A percentile compares a stretch with the other conserved stretches of the same genome.
phyloP scores from a whole-genome alignment of 768 basidiomycete species.

The Lyophyllum decastes region DNA sequence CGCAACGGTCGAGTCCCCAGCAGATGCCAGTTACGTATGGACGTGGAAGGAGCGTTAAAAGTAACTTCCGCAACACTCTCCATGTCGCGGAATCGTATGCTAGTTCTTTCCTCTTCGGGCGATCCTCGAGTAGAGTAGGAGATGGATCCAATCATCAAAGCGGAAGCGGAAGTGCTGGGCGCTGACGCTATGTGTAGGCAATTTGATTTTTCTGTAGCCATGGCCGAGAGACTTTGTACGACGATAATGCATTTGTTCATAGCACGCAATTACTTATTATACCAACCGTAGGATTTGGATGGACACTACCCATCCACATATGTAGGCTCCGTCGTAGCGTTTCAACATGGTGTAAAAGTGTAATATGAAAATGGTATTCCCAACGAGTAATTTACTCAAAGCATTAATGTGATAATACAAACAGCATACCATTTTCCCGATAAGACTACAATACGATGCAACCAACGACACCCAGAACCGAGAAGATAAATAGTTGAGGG shows the following conservation, averaged over 20 bases:
- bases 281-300: not conserved
- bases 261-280: constrained; percentile 2
- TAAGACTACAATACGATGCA: not conserved
- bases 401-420: no score
- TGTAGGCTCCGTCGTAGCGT: not conserved
- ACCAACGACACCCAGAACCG: not conserved
- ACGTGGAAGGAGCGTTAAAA: constrained; percentile 62
- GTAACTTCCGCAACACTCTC: constrained; percentile 66
- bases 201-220: not conserved
- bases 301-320: not conserved
- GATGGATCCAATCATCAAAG: constrained; percentile 10
- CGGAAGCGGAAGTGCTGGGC: constrained; percentile 10
- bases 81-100: constrained; percentile 73
- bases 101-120: constrained; percentile 65
- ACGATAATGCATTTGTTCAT: constrained; percentile 1
- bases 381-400: not conserved
- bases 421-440: not conserved
- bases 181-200: constrained; percentile 5
- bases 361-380: not conserved
- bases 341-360: not conserved
- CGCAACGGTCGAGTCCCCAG: constrained; percentile 38
- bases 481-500: not conserved
- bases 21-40: constrained; percentile 35
- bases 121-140: constrained; percentile 28
- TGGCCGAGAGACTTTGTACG: not conserved